Percentiles rank a stretch among this genome's conserved stretches.
Evolutionary conservation across 1,284 basidiomycete species (phyloP).

Genomic region (Moesziomyces sp.): DNA sequence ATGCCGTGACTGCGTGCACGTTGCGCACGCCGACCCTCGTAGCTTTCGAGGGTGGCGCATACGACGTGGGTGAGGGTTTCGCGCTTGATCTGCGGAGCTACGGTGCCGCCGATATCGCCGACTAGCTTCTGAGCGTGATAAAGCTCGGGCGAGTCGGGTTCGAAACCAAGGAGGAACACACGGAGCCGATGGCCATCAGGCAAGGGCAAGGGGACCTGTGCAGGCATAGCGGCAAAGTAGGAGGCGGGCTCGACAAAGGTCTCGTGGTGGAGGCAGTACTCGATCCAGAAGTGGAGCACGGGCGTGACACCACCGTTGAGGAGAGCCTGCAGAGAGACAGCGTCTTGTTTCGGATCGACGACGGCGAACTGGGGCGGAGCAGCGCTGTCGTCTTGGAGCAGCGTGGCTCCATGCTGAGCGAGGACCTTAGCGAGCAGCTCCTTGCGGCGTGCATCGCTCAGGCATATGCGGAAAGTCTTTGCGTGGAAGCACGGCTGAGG

Average conservation of each 20-base stretch:
- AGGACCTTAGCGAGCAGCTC: slow-evolving; percentile 33
- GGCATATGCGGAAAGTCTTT: slow-evolving; percentile 28
- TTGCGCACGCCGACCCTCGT: slow-evolving; percentile 26
- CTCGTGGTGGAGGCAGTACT: slow-evolving; percentile 55
- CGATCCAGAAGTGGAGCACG: slow-evolving; percentile 59
- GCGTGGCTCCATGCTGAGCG: slow-evolving; percentile 21
- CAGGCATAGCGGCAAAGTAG: slow-evolving; percentile 47
- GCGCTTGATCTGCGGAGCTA: slow-evolving; percentile 34
- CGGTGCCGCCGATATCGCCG: slow-evolving; percentile 39
- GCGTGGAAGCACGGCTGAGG: slow-evolving; percentile 16
- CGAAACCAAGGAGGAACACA: slow-evolving; percentile 45
- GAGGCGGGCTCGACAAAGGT: slow-evolving; percentile 31
- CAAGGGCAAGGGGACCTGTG: slow-evolving; percentile 35
- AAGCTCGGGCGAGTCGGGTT: slow-evolving; percentile 44
- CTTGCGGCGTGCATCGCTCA: slow-evolving; percentile 26
- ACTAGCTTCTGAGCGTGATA: slow-evolving; percentile 50
- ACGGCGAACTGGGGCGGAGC: slow-evolving; percentile 25
- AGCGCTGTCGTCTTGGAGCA: slow-evolving; percentile 8
- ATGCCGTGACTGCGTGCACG: slow-evolving; percentile 33
- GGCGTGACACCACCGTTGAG: slow-evolving; percentile 11
- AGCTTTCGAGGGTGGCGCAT: slow-evolving; percentile 32
- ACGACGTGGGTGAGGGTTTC: slow-evolving; percentile 47
- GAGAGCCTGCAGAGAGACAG: slow-evolving; percentile 6
- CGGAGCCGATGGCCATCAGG: slow-evolving; percentile 21
- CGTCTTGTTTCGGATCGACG: slow-evolving; percentile 23